These are phyloP conservation scores for Smittium mucronatum DNA, from an alignment of 371 early-diverging fungal genomes.

Conservation along the genomic window DNA sequence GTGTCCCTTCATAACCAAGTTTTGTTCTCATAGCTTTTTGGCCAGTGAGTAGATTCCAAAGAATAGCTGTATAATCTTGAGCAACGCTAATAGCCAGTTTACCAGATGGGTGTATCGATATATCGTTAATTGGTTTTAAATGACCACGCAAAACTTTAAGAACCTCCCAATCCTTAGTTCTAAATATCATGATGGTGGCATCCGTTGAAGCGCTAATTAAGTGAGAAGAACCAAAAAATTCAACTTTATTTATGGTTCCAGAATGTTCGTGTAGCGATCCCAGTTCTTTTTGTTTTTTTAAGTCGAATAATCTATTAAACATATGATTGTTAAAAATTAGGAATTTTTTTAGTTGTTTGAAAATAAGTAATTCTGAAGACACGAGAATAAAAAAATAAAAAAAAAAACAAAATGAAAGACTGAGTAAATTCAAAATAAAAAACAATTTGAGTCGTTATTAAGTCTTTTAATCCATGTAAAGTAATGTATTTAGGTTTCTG, in stretches of 20 bases:
- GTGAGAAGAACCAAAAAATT: slow-evolving; percentile 66
- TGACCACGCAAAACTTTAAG: slow-evolving; percentile 85
- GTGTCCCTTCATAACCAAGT: slow-evolving; percentile 6
- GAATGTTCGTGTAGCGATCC: slow-evolving; percentile 84
- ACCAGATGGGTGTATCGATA: slow-evolving; percentile 87
- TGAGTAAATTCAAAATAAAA: too few relatives aligned
- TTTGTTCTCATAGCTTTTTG: slow-evolving; percentile 45
- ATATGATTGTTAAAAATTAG: background rate
- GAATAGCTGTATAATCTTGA: slow-evolving; percentile 59
- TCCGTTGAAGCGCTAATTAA: slow-evolving; percentile 84
- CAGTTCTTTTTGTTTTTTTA: slow-evolving; percentile 72
- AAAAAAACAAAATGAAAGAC: background rate
- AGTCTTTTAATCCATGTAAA: too few relatives aligned
- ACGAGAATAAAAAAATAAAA: background rate
- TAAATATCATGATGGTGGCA: slow-evolving; percentile 70
- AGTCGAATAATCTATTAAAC: slow-evolving; percentile 57
- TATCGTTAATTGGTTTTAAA: slow-evolving; percentile 52
- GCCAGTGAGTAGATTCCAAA: slow-evolving; percentile 86
- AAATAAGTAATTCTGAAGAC: background rate
- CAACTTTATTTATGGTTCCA: slow-evolving; percentile 76
- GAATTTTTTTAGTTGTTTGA: background rate
- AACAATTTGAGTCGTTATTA: too few relatives aligned
- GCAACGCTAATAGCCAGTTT: slow-evolving; percentile 77
- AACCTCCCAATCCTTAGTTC: slow-evolving; percentile 92
- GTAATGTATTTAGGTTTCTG: background rate